phyloP scores from a whole-genome alignment of 2,329 filamentous ascomycete species.

The Neonectria punicea region DNA sequence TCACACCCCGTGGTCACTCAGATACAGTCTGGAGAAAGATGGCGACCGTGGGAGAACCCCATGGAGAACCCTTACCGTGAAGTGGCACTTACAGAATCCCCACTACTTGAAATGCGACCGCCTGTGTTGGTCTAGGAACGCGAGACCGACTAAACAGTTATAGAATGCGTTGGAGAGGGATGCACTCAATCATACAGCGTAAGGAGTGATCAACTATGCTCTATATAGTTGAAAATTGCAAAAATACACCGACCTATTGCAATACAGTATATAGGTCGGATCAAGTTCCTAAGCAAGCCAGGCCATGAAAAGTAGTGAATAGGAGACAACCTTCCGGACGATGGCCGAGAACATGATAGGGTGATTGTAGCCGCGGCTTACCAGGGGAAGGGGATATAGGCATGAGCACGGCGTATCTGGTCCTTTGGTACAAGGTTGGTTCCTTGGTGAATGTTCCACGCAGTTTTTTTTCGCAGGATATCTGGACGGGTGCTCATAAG shows the following conservation, averaged over 20 bases:
- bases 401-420: not conserved
- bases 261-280: not conserved
- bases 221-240: too few species aligned
- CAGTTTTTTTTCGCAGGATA: too few species aligned
- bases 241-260: not conserved
- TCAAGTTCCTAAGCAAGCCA: not conserved
- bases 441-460: not conserved
- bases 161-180: not conserved
- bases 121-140: not conserved
- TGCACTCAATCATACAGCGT: not conserved
- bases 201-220: too few species aligned
- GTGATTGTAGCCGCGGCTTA: not conserved
- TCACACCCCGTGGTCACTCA: not conserved
- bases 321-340: not conserved
- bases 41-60: not conserved
- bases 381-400: not conserved
- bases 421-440: not conserved
- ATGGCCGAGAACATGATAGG: not conserved
- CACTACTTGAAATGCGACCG: not conserved
- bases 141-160: not conserved
- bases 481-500: not conserved
- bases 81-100: not conserved
- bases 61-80: not conserved
- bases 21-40: not conserved
- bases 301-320: not conserved